Base-by-base conservation (phyloP, 1,284 basidiomycete species). In the Stygiomarasmius scandens region DNA sequence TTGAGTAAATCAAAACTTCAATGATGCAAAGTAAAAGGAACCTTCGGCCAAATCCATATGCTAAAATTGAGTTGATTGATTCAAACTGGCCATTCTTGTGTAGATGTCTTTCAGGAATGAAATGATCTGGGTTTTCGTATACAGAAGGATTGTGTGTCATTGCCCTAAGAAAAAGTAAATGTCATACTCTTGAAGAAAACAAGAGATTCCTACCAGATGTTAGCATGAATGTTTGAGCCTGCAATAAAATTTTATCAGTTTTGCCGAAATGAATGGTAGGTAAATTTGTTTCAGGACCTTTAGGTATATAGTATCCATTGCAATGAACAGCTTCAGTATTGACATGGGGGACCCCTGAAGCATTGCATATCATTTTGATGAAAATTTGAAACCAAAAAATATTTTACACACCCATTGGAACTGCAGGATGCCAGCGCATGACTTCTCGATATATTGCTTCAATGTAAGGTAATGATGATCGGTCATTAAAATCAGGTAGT, bases 381-480 rank as follows among this genome's bases (percentile, higher is more conserved):
- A 16, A 23, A 23, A 20, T 11, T n/a, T 14, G n/a, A 48, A 11
- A 16, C 52, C 2, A 29, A 48, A 11, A 16, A 10, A 14, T 3
- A 27, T 46, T 52, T 51, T n/a, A n/a, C n/a, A n/a, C n/a, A 56
- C 61, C 58, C 5, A 54, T 9, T 1, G 61, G 61, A 23, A 54
- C 12, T 25, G 52, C 48, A 8, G 55, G 56, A 19, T 58, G 43
- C 70, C 70, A 73, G 16, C 71, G 57, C 45, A 72, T 48, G 2
- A 67, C 62, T 58, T 76, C 74, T 23, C 69, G 65, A 2, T 71
- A 58, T 4, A 70, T 52, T 1, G 70, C 69, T 44, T 68, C 60
- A 19, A 72, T 61, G 58, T 71, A 74, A 1, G 68, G 66, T 19
- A 74, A 47, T 2, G 54, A 55, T 2, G 52, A 51, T 12, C 67